Evolutionary conservation across 1,139 yeast species (phyloP), one percentile per base, ranked within the genome.

Genomic region (Entelexis paramagnoliae): DNA sequence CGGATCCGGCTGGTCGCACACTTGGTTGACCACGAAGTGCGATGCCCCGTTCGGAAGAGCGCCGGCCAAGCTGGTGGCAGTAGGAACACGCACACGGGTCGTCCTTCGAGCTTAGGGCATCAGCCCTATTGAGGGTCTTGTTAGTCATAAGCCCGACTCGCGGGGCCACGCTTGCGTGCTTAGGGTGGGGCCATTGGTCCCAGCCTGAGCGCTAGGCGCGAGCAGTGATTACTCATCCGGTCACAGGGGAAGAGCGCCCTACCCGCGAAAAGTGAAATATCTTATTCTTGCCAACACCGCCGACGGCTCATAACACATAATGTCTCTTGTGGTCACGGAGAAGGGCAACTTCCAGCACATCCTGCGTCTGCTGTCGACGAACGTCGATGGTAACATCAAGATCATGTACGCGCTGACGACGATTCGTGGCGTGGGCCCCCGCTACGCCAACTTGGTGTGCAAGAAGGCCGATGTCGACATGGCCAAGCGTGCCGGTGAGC

Each of bases 331-430:
- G 78, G 93, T 89, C 77, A 93, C 86, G 78, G 97, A 91, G 81
- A 83, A 86, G 80, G 95, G 95, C 77, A 85, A 93, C 74, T 91
- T 93, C 95, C 98, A 93, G 81, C 99, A 93, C 94, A 91, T 91
- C 80, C 87, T 91, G 80, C 98, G 96, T 88, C 86, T 91, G 80
- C 88, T 91, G 80, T 91, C 93, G 86, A 93, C 99, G 80, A 93
- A 93, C 89, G 96, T 93, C 75, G 99, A 93, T 78, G 99, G 99
- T 84, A 88, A 94, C 87, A 89, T 89, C 82, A 93, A 93, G 85
- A 83, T 93, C 77, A 93, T 91, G 93, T 93, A 88, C 86, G 99
- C 99, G 76, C 81, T 93, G 80, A 89, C 98, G 83, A 86, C 89
- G 79, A 93, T 93, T 73, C 86, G 96, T 81, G 99, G 99, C 87